Base-by-base conservation (phyloP, 768 basidiomycete genomes). In the Leccinum barrowsii region DNA sequence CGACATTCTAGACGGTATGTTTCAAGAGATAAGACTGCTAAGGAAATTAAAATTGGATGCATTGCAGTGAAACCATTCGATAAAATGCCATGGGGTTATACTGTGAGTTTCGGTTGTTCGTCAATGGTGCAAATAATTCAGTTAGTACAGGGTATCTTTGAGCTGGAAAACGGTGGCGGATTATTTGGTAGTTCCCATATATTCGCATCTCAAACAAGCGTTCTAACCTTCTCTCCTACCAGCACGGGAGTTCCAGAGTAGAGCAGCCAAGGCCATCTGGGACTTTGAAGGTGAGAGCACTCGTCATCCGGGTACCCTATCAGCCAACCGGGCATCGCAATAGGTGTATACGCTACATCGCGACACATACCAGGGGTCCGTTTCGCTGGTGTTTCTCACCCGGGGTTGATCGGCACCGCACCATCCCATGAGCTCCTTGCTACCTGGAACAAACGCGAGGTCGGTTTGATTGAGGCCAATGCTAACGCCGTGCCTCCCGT, bases 81-180 rank as follows among this genome's bases (percentile, higher is more conserved):
- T 42, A 80, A 87, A 67, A 86, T 87, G 87, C 87, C 87, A 0
- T 92, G 88, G 89, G 89, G 89, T 0, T 90, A 89, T 66, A 89
- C 87, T 1, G 85, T 85, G 54, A 46, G 77, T 53, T 26, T 24
- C 7, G 30, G 12, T 30, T 10, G 7, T 28, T 35, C 24, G 21
- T 37, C 24, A 24, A 11, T 10, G n/a, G 17, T 13, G 21, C 42
- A 28, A 17, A 10, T 1, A 5, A 53, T 55, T 50, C 44, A 57
- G 37, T n/a, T 42, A n/a, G 7, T 28, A 42, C 53, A 87, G 84
- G 87, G 87, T 17, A 87, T 90, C 59, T 89, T 89, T 65, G 87
- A 89, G 62, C 78, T 87, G 12, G 77, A 82, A 55, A 89, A 90
- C 57, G 88, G 87, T 2, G 87, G 87, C 12, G 87, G 86, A 7